These are phyloP conservation scores for Macrophomina pseudophaseolina DNA, from an alignment of 2,329 filamentous ascomycete genomes.

Conservation along the genomic window DNA sequence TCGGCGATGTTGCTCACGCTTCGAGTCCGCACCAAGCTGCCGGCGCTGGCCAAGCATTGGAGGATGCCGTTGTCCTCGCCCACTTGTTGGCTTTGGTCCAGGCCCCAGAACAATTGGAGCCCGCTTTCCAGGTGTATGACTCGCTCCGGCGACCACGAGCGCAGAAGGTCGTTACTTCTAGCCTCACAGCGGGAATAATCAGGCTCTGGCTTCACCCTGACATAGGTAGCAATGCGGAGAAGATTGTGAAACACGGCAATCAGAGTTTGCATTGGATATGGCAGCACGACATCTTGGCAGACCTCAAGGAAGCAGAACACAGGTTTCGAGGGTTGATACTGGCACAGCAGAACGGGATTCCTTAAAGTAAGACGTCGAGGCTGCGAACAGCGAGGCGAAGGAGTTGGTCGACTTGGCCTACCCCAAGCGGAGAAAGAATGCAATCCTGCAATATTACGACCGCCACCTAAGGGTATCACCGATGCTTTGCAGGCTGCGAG, in stretches of 20 bases:
- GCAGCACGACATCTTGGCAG: conserved; percentile 40
- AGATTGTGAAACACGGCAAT: conserved; percentile 37
- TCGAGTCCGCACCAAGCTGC: conserved; percentile 60
- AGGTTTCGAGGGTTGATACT: neutral
- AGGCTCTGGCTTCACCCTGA: conserved; percentile 44
- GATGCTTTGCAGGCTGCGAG: neutral
- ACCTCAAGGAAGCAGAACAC: conserved; percentile 8
- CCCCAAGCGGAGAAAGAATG: neutral
- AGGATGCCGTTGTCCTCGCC: conserved; percentile 57
- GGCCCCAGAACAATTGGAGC: neutral
- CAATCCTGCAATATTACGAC: neutral
- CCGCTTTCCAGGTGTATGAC: conserved; percentile 30
- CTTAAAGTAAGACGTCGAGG: neutral
- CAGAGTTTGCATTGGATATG: conserved; percentile 47
- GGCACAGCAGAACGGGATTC: neutral
- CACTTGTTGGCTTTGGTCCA: conserved; percentile 39
- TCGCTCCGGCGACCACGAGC: conserved; percentile 27
- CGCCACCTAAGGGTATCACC: neutral
- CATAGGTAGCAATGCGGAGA: conserved; percentile 41
- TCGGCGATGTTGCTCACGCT: conserved; percentile 58
- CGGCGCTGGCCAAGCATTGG: conserved; percentile 61
- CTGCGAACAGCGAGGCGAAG: neutral
- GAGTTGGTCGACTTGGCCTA: neutral
- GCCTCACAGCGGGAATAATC: conserved; percentile 45
- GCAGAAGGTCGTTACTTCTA: conserved; percentile 44